Base-by-base conservation (phyloP, 2,329 filamentous ascomycete species). In the Thielaviopsis ethacetica region DNA sequence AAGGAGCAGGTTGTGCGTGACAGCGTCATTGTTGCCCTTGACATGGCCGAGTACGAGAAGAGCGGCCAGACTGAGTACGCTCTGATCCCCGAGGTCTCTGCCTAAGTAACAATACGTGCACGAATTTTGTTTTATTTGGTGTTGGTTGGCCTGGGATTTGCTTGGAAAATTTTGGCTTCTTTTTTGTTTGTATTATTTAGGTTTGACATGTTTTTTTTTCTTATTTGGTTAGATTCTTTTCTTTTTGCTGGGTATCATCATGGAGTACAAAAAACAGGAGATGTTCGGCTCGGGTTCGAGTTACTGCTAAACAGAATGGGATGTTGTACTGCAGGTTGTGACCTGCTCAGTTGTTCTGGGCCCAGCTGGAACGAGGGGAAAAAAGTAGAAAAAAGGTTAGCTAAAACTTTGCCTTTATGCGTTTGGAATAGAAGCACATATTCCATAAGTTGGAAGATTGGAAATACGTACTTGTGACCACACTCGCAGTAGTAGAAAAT, bases 1-100 rank as follows among this genome's bases (percentile, higher is more conserved):
- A 83, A 89, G 62, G 91, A 97, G 71, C 83, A 88, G 70, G 91
- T 98, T 5, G 93, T 98, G 50, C 82, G 90, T 61, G 93, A 98
- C 68, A 97, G 91, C 71, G 84, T 95, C 47, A 83, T 96, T 65
- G 93, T 98, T 59, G 93, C 93, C 52, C 77, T 98, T 64, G 93
- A 98, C 71, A 98, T 98, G 89, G 93, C 91, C 12, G 91, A 96
- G 68, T 96, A 89, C 67, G 93, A 98, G 76, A 89, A 87, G 75
- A 87, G 83, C 65, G 87, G 88, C 50, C 83, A 95, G 71, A 75
- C 83, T 34, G 91, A 98, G 69, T 98, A 98, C 75, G 93, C 93
- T 53, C 79, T 95, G 67, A 85, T 97, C 64, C 91, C 91, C 2
- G 81, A 86, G 65, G 71, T 71, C 64, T 65, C 70, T 60, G 73